These are phyloP conservation scores for Huntiella decipiens DNA, from an alignment of 2,329 filamentous ascomycete genomes.

Conservation along the genomic window DNA sequence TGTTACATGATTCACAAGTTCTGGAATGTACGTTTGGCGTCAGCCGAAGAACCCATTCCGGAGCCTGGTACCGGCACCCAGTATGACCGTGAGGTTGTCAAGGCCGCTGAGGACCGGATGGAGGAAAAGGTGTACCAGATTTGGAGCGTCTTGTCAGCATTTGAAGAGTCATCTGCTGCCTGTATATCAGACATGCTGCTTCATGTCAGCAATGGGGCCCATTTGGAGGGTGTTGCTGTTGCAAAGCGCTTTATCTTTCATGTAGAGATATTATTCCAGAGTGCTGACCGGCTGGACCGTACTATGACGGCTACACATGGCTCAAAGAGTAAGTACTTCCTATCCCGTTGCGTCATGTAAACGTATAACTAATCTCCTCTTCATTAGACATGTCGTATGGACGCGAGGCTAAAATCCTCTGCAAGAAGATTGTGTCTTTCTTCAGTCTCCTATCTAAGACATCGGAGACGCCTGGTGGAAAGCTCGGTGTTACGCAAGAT, in stretches of 20 bases:
- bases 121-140: constrained; percentile 96
- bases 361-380: neutral
- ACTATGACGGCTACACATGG: constrained; percentile 31
- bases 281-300: constrained; percentile 67
- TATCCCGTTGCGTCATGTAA: neutral
- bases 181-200: constrained; percentile 98
- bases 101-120: constrained; percentile 77
- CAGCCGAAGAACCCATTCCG: constrained; percentile 8
- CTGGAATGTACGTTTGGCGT: constrained; percentile 74
- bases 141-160: constrained; percentile 92
- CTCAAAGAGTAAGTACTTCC: constrained; percentile 42
- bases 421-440: constrained; percentile 98
- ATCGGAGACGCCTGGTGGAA: constrained; percentile 73
- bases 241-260: constrained; percentile 94
- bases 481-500: constrained; percentile 92
- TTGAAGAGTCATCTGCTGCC: constrained; percentile 91
- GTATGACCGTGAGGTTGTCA: constrained; percentile 48
- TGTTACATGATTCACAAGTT: constrained; percentile 99
- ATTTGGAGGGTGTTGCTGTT: constrained; percentile 83
- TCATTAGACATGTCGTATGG: constrained; percentile 63
- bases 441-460: constrained; percentile 89
- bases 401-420: constrained; percentile 93
- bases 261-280: constrained; percentile 78
- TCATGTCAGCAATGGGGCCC: constrained; percentile 93
- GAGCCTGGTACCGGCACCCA: constrained; percentile 15